Evolutionary conservation across 495 filamentous ascomycete genomes (phyloP), one percentile per base, ranked within the genome.

Genomic region (Lepraria neglecta): DNA sequence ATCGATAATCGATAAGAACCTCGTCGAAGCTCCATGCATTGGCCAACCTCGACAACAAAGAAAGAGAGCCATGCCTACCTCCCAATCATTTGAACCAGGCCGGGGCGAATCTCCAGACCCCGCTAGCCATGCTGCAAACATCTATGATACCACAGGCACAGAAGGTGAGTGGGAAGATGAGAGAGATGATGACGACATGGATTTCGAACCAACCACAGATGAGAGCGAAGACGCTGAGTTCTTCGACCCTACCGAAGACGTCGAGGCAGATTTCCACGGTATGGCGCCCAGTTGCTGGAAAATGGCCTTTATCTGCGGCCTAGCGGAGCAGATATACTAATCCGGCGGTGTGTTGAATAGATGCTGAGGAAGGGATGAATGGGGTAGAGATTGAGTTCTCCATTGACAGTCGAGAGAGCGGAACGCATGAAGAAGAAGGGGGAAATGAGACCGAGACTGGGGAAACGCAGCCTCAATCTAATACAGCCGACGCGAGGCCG

Each of bases 151-250:
- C 2, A 35, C 53, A 7, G 70, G 72, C 6, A 64, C 47, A 5
- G 73, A 76, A 51, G 66, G 65, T 52, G 76, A 79, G 59, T 78
- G 72, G 74, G 68, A 76, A 33, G 67, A 66, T 30, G 65, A 75
- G 12, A 77, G 78, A 19, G 76, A 77, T 40, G 77, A 83, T 65
- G 73, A 78, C 62, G 80, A 81, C 67, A 79, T 75, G 76, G 80
- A 74, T 64, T 76, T 63, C 68, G 74, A 72, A 60, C 72, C 70
- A 55, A 60, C 71, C 63, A 56, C 70, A 64, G 64, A 72, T 63
- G 77, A 79, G 54, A 67, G 69, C 30, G 69, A 75, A 62, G 69
- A 76, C 57, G 63, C 62, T 58, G 69, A 70, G n/a, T 67, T 68
- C 45, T 63, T 70, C 40, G 64, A 71, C 19, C 62, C 65, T 30